phyloP scores from a whole-genome alignment of 805 yeast genomes.

The Spencermartinsiella europaea region DNA sequence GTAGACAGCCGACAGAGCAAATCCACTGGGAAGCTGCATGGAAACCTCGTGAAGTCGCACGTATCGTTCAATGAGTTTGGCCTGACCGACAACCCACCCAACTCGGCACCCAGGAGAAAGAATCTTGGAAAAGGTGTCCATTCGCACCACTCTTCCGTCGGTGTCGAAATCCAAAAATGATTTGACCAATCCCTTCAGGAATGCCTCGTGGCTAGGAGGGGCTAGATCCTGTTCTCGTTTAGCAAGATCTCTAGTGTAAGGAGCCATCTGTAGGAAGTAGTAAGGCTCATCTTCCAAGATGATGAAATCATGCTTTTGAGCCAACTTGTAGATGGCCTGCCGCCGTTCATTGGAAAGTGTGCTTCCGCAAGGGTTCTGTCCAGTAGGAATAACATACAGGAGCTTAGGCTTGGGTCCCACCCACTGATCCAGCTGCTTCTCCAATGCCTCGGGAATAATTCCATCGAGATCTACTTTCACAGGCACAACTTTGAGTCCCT shows the following conservation, averaged over 20 bases:
- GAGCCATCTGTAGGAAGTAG: slow-evolving; percentile 91
- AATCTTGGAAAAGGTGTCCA: slow-evolving; percentile 88
- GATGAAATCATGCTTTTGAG: slow-evolving; percentile 78
- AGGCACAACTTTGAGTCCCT: slow-evolving; percentile 64
- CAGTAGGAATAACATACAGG: slow-evolving; percentile 88
- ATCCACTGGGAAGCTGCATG: slow-evolving; percentile 76
- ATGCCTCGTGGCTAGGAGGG: slow-evolving; percentile 52
- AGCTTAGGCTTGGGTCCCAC: slow-evolving; percentile 68
- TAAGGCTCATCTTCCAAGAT: slow-evolving; percentile 96
- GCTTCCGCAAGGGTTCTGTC: slow-evolving; percentile 97
- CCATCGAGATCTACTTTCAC: slow-evolving; percentile 77
- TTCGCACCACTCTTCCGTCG: slow-evolving; percentile 85
- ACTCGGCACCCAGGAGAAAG: slow-evolving; percentile 86
- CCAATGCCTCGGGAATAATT: slow-evolving; percentile 67
- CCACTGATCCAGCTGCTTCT: slow-evolving; percentile 62
- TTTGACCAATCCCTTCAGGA: slow-evolving; percentile 61
- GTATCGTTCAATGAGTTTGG: slow-evolving; percentile 55
- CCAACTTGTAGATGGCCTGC: slow-evolving; percentile 64
- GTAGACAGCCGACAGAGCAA: slow-evolving; percentile 64
- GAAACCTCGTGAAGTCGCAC: slow-evolving; percentile 74
- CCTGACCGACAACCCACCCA: slow-evolving; percentile 85
- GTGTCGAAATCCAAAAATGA: slow-evolving; percentile 71
- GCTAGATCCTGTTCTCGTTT: slow-evolving; percentile 18
- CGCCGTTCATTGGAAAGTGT: slow-evolving; percentile 76
- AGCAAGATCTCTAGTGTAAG: slow-evolving; percentile 47